These are phyloP conservation scores for Aspergillus aculeatinus DNA, from an alignment of 2,329 filamentous ascomycete species.

Conservation along the genomic window DNA sequence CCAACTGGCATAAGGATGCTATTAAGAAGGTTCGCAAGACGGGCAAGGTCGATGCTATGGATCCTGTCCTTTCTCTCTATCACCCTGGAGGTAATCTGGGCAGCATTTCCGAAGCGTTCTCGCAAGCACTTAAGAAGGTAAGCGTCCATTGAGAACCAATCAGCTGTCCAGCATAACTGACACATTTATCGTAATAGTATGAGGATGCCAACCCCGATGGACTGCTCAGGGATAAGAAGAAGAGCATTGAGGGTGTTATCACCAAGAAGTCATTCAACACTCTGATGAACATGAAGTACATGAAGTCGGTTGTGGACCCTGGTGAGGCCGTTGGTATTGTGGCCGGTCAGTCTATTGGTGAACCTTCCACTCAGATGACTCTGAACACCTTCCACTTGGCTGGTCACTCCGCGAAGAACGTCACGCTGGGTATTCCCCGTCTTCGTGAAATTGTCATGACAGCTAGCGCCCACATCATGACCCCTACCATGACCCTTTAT, in stretches of 20 bases:
- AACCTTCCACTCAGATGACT: slow-evolving; percentile 98
- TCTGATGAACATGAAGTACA: slow-evolving; percentile 87
- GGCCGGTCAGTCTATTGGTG: slow-evolving; percentile 92
- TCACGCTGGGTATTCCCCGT: slow-evolving; percentile 96
- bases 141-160: slow-evolving; percentile 14
- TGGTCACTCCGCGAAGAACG: slow-evolving; percentile 96
- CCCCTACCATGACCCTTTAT: slow-evolving; percentile 71
- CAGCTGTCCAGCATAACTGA: slow-evolving; percentile 17
- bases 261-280: slow-evolving; percentile 74
- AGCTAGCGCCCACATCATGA: slow-evolving; percentile 82
- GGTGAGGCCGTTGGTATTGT: slow-evolving; percentile 97
- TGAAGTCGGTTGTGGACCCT: slow-evolving; percentile 87
- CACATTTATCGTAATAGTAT: slow-evolving; percentile 52
- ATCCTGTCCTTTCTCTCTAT: slow-evolving; percentile 72
- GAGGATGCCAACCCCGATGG: slow-evolving; percentile 70
- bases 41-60: slow-evolving; percentile 64
- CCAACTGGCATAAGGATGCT: slow-evolving; percentile 60
- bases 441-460: slow-evolving; percentile 98
- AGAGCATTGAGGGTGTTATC: slow-evolving; percentile 42
- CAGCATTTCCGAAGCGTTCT: slow-evolving; percentile 87
- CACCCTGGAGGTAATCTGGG: slow-evolving; percentile 77
- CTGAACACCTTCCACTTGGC: slow-evolving; percentile 99
- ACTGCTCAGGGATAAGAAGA: slow-evolving; percentile 61
- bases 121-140: slow-evolving; percentile 63
- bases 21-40: slow-evolving; percentile 81